Conservation (phyloP, 805 yeast genomes). For the Starmerella sp. region DNA sequence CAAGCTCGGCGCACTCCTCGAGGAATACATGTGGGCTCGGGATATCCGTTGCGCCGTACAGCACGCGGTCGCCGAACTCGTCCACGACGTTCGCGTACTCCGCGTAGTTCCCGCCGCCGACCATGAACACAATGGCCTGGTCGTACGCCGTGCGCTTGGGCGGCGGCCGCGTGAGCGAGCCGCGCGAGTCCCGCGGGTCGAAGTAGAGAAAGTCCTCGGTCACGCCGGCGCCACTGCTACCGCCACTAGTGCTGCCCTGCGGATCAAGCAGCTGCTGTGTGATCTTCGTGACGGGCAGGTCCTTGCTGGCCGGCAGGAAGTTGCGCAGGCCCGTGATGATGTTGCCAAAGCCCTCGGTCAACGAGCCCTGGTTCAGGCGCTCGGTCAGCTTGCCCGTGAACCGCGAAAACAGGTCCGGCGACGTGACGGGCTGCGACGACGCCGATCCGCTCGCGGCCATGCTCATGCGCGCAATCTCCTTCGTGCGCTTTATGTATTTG, state of each 20-base stretch:
- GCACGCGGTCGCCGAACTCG: conserved; percentile 53
- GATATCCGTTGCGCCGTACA: conserved; percentile 73
- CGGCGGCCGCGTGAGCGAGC: conserved; percentile 68
- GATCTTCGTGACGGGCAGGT: conserved; percentile 77
- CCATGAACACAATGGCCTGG: conserved; percentile 78
- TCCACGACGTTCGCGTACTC: conserved; percentile 92
- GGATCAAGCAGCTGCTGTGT: conserved; percentile 92
- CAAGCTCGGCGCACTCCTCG: conserved; percentile 28
- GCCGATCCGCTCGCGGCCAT: conserved; percentile 25
- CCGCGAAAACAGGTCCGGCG: conserved; percentile 33
- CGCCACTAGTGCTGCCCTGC: conserved; percentile 14
- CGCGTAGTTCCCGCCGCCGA: conserved; percentile 92
- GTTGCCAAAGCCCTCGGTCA: conserved; percentile 83
- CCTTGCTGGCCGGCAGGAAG: conserved; percentile 75
- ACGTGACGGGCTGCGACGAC: conserved; percentile 20
- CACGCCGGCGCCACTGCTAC: conserved; percentile 25
- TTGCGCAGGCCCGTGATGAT: conserved; percentile 79
- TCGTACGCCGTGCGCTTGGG: conserved; percentile 74
- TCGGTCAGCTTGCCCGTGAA: conserved; percentile 63
- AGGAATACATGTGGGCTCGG: conserved; percentile 27
- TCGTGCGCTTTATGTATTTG: conserved; percentile 64
- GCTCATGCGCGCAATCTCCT: conserved; percentile 53
- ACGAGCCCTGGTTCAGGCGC: conserved; percentile 64
- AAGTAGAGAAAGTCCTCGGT: conserved; percentile 75
- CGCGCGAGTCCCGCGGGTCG: conserved; percentile 78